These are phyloP conservation scores for Hirsutella rhossiliensis DNA, from an alignment of 2,329 filamentous ascomycete species.

Conservation along the genomic window DNA sequence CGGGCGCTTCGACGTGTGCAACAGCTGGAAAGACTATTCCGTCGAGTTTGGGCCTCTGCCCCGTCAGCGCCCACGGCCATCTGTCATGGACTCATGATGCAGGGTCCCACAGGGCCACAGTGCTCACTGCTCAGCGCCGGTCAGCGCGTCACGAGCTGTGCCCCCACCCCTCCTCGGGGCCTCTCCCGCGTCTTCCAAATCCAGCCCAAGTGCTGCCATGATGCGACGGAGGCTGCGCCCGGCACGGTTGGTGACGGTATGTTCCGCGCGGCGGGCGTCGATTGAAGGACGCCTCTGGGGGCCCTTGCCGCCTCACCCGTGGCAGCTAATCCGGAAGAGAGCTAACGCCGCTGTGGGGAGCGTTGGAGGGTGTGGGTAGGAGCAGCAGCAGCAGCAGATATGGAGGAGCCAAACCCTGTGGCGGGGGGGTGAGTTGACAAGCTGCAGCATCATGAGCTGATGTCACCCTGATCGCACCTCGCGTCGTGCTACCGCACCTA, in stretches of 20 bases:
- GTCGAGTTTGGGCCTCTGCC: background rate
- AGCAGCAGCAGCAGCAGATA: no score
- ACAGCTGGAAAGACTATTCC: background rate
- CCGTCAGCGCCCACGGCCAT: background rate
- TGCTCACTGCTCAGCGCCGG: no score
- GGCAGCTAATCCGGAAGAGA: constrained; percentile 2
- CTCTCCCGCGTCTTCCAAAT: background rate
- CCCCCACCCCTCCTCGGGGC: background rate
- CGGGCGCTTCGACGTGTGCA: background rate
- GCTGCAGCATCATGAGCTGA: background rate
- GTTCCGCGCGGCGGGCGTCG: constrained; percentile 1
- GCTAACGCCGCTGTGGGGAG: constrained; percentile 1
- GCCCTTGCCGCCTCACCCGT: constrained; percentile 3
- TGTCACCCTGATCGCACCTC: no score
- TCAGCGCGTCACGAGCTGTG: no score
- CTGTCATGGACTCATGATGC: no score
- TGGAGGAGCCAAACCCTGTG: background rate
- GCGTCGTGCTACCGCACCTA: no score
- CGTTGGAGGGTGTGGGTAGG: background rate
- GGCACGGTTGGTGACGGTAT: constrained; percentile 1
- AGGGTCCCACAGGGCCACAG: no score
- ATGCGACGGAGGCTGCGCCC: constrained; percentile 3
- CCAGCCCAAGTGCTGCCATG: background rate
- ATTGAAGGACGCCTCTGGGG: background rate
- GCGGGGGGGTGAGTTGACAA: background rate